Percentiles rank a stretch among this genome's conserved stretches.
phyloP scores from a whole-genome alignment of 2,329 filamentous ascomycete genomes.

The Bisporella sp. region DNA sequence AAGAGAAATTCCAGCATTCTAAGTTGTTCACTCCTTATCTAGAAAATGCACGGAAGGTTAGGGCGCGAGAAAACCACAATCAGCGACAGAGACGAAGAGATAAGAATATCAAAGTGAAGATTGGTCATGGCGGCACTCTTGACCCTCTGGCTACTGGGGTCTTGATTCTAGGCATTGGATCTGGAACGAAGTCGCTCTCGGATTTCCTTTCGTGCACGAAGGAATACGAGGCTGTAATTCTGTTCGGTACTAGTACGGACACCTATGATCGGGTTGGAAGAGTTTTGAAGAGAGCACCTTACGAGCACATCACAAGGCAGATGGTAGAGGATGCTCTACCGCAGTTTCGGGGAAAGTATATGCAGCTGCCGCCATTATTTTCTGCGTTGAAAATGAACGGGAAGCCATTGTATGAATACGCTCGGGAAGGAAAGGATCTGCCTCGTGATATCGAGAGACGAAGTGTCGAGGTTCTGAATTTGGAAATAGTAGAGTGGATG shows the following conservation, averaged over 20 bases:
- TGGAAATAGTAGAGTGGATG: constrained; percentile 80
- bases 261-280: constrained; percentile 86
- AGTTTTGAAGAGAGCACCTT: constrained; percentile 66
- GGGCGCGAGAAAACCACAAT: constrained; percentile 47
- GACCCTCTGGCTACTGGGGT: constrained; percentile 93
- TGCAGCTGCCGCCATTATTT: constrained; percentile 88
- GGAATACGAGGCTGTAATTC: constrained; percentile 79
- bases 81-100: constrained; percentile 53
- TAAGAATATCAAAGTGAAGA: constrained; percentile 71
- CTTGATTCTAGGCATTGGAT: constrained; percentile 79
- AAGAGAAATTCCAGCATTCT: constrained; percentile 78
- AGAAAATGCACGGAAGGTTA: constrained; percentile 49
- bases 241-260: constrained; percentile 91
- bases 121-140: constrained; percentile 92
- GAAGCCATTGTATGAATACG: constrained; percentile 94
- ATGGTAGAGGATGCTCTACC: constrained; percentile 70
- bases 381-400: constrained; percentile 90
- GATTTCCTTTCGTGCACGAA: constrained; percentile 86
- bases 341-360: constrained; percentile 72
- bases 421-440: constrained; percentile 78
- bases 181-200: constrained; percentile 75
- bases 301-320: constrained; percentile 74
- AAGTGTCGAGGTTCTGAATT: constrained; percentile 67
- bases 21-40: constrained; percentile 73
- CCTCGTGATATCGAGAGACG: constrained; percentile 78